Percentiles rank a stretch among this genome's conserved stretches.
Conservation (phyloP, 2,329 filamentous ascomycete species). For the Xylaria sp. region DNA sequence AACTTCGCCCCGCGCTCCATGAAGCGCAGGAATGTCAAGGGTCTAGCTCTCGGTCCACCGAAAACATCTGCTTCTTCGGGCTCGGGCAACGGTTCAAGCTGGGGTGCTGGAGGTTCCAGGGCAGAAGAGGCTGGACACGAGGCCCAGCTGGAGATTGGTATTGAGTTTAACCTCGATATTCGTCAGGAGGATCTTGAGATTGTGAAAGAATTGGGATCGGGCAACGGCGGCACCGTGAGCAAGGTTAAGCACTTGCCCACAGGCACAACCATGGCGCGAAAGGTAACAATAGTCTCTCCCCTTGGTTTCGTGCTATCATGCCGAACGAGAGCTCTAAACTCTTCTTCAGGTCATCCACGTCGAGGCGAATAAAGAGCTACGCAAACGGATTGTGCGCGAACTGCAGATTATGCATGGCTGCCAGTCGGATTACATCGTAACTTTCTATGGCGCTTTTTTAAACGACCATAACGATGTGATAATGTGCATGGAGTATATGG, state of each 20-base stretch:
- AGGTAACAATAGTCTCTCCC: constrained; percentile 70
- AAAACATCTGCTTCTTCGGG: constrained; percentile 79
- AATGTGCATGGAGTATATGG: constrained; percentile 99
- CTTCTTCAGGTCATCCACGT: constrained; percentile 88
- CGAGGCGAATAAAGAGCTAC: constrained; percentile 96
- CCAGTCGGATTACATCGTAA: constrained; percentile 96
- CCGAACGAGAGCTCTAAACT: constrained; percentile 24
- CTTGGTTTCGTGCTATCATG: background rate
- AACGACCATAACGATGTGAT: constrained; percentile 98
- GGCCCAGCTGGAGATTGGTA: constrained; percentile 87
- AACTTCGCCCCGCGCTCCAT: constrained; percentile 78
- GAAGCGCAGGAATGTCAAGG: constrained; percentile 99
- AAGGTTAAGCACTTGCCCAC: constrained; percentile 96
- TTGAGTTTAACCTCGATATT: constrained; percentile 95
- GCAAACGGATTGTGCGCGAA: constrained; percentile 96
- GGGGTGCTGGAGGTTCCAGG: constrained; percentile 50
- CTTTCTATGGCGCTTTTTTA: constrained; percentile 96
- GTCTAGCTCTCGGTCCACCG: constrained; percentile 83
- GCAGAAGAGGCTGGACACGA: constrained; percentile 67
- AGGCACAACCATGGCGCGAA: constrained; percentile 96
- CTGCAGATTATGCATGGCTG: constrained; percentile 99
- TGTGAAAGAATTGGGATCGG: constrained; percentile 92
- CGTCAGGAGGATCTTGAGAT: constrained; percentile 92
- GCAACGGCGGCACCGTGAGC: constrained; percentile 97
- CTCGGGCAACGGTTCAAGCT: constrained; percentile 67